A percentile compares a stretch with the other conserved stretches of the same genome.
phyloP scores from a whole-genome alignment of 257 asterid species.

The Cinchona pubescens region DNA sequence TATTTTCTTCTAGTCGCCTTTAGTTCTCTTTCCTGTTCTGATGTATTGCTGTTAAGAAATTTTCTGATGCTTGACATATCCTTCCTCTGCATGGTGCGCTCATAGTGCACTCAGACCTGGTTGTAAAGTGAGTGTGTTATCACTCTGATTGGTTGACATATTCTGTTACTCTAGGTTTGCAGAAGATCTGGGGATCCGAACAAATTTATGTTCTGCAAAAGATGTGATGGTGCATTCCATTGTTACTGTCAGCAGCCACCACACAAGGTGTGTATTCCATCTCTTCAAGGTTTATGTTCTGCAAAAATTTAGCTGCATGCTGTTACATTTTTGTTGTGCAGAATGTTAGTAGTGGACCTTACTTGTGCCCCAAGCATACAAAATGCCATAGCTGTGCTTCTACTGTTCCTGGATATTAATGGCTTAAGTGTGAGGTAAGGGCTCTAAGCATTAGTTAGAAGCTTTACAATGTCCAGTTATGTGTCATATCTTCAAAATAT shows the following conservation, averaged over 20 bases:
- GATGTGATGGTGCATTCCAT: slow-evolving; percentile 92
- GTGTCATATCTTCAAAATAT: neutral
- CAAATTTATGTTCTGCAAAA: slow-evolving; percentile 93
- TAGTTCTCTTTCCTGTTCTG: neutral
- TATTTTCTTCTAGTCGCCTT: neutral
- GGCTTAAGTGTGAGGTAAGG: slow-evolving; percentile 88
- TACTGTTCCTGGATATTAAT: slow-evolving; percentile 89
- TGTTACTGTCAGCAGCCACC: slow-evolving; percentile 99
- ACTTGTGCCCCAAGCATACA: slow-evolving; percentile 92
- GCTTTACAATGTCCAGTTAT: neutral
- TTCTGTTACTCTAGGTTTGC: slow-evolving; percentile 56
- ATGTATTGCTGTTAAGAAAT: neutral
- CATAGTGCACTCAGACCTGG: neutral
- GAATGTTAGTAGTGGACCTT: slow-evolving; percentile 91
- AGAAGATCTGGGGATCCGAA: slow-evolving; percentile 87
- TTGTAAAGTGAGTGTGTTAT: neutral
- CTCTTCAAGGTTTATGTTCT: neutral
- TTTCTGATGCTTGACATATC: neutral
- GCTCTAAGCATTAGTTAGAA: slow-evolving; percentile 3
- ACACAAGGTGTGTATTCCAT: slow-evolving; percentile 63
- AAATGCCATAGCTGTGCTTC: slow-evolving; percentile 94
- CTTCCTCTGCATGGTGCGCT: neutral
- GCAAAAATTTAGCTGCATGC: slow-evolving; percentile 4
- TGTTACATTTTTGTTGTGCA: slow-evolving; percentile 39
- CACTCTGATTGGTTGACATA: slow-evolving; percentile 9